A percentile compares a stretch with the other conserved stretches of the same genome.
These are phyloP conservation scores for Cyberlindnera mrakii DNA, from an alignment of 805 yeast genomes.

Conservation along the genomic window DNA sequence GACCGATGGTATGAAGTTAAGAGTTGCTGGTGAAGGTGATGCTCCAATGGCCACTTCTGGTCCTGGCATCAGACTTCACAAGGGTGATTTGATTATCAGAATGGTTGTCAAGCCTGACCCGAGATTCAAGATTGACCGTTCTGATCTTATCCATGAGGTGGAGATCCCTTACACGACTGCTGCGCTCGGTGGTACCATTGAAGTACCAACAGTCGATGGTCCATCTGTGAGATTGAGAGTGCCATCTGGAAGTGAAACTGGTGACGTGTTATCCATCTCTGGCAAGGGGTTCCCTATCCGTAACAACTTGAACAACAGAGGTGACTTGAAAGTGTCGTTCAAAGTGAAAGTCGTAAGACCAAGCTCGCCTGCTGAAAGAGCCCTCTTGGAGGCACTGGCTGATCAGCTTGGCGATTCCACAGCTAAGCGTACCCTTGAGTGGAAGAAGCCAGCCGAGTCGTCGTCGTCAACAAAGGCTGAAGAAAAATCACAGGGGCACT, in stretches of 20 bases:
- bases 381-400: slow-evolving; percentile 89
- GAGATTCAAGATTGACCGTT: slow-evolving; percentile 57
- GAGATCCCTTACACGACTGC: slow-evolving; percentile 92
- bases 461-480: not conserved
- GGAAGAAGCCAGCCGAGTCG: slow-evolving; percentile 7
- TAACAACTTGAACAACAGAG: slow-evolving; percentile 51
- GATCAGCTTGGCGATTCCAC: slow-evolving; percentile 76
- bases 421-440: slow-evolving; percentile 54
- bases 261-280: slow-evolving; percentile 67
- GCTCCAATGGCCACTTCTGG: slow-evolving; percentile 76
- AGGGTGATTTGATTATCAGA: slow-evolving; percentile 86
- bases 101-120: slow-evolving; percentile 74
- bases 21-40: slow-evolving; percentile 87
- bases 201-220: slow-evolving; percentile 89
- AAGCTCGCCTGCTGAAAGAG: slow-evolving; percentile 75
- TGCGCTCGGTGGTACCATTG: slow-evolving; percentile 85
- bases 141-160: slow-evolving; percentile 58
- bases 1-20: slow-evolving; percentile 76
- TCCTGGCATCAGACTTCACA: slow-evolving; percentile 56
- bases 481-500: slow-evolving; percentile 6
- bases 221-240: slow-evolving; percentile 69
- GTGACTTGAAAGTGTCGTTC: slow-evolving; percentile 72
- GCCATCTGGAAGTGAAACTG: slow-evolving; percentile 78
- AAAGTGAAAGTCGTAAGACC: slow-evolving; percentile 71
- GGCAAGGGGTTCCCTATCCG: slow-evolving; percentile 81